Percentiles rank a stretch among this genome's conserved stretches.
Conservation (phyloP, 2,329 filamentous ascomycete genomes). For the Stachybotrys echinatus region DNA sequence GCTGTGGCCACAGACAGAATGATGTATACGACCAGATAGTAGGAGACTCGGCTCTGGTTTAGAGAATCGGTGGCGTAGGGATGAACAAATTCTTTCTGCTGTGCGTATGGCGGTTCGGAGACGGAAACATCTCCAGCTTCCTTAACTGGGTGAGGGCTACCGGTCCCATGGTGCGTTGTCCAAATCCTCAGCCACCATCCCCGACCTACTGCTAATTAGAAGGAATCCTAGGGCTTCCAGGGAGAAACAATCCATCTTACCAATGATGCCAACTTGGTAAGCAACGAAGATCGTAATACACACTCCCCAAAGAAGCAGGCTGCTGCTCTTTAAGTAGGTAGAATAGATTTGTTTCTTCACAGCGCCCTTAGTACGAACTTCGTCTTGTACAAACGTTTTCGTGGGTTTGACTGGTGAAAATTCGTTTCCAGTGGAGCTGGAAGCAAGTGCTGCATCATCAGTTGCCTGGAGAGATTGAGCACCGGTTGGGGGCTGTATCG, state of each 20-base stretch:
- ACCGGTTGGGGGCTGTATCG: background rate
- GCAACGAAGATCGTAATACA: slow-evolving; percentile 47
- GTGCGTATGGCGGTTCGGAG: background rate
- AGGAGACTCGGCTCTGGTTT: background rate
- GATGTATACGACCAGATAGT: slow-evolving; percentile 46
- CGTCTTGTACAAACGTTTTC: slow-evolving; percentile 63
- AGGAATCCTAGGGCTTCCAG: background rate
- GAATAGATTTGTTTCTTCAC: slow-evolving; percentile 64
- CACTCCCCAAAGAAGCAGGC: slow-evolving; percentile 53
- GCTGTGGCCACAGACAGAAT: slow-evolving; percentile 59
- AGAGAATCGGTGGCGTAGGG: background rate
- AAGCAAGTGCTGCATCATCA: background rate
- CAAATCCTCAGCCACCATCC: slow-evolving; percentile 62
- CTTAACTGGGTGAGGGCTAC: background rate
- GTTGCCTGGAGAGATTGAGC: background rate
- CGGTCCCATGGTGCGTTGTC: slow-evolving; percentile 29
- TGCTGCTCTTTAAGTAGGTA: slow-evolving; percentile 62
- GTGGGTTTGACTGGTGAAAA: slow-evolving; percentile 16
- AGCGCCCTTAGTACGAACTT: slow-evolving; percentile 62
- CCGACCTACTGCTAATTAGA: slow-evolving; percentile 29
- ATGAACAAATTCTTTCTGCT: background rate
- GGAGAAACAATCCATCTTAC: slow-evolving; percentile 22
- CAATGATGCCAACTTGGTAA: slow-evolving; percentile 50
- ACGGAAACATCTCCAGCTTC: background rate
- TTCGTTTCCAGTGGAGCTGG: background rate